Conservation (phyloP, 371 early-diverging fungal genomes). For the Capillidium heterosporum region DNA sequence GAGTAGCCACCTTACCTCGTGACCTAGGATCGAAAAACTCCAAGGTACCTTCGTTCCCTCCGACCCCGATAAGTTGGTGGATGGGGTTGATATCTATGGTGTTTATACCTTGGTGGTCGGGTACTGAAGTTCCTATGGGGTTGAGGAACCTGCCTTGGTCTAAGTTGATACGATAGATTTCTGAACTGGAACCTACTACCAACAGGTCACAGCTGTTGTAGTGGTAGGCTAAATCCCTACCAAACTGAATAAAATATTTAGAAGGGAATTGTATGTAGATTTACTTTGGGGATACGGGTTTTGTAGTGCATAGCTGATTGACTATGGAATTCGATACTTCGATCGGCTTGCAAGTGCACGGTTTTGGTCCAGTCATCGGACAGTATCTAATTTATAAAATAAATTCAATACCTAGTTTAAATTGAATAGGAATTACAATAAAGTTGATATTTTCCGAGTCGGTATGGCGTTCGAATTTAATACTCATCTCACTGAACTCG, state of each 20-base stretch:
- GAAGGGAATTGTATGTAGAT: slow-evolving; percentile 3
- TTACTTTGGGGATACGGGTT: slow-evolving; percentile 79
- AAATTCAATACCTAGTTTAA: background rate
- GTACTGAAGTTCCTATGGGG: slow-evolving; percentile 44
- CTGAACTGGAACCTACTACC: slow-evolving; percentile 58
- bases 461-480: slow-evolving; percentile 96
- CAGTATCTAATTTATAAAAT: slow-evolving; percentile 32
- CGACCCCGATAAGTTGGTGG: slow-evolving; percentile 81
- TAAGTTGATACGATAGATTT: slow-evolving; percentile 86
- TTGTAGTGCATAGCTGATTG: slow-evolving; percentile 91
- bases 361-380: slow-evolving; percentile 97
- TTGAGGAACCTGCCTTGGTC: slow-evolving; percentile 90
- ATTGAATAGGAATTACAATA: slow-evolving; percentile 21
- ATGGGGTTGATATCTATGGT: slow-evolving; percentile 68
- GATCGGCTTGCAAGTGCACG: slow-evolving; percentile 80
- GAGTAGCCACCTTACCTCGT: slow-evolving; percentile 46
- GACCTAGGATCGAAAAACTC: slow-evolving; percentile 92
- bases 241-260: slow-evolving; percentile 29
- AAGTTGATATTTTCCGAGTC: slow-evolving; percentile 88
- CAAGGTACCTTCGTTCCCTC: slow-evolving; percentile 68
- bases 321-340: slow-evolving; percentile 92
- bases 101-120: slow-evolving; percentile 54
- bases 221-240: slow-evolving; percentile 84
- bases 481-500: slow-evolving; percentile 79
- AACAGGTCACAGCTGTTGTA: slow-evolving; percentile 81